Base-by-base conservation (phyloP, 2,329 filamentous ascomycete species). In the Balansia obtecta region DNA sequence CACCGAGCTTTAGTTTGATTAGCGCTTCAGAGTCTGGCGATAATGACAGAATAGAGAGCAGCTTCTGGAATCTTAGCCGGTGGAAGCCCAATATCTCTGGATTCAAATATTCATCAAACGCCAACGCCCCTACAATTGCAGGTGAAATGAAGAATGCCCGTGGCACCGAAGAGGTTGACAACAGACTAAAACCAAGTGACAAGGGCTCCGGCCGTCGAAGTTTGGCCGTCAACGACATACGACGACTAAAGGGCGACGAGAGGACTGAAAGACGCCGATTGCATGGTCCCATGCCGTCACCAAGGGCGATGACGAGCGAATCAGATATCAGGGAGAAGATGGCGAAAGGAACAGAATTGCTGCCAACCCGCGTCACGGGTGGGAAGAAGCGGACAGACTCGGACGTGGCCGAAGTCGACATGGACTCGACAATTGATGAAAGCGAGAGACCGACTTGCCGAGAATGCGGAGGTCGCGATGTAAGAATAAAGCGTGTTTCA, bases 11-110 rank as follows among this genome's bases (percentile, higher is more conserved):
- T 58, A 76, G 70, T 5, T 68, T 79, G 27, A 65, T 66, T 7
- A 65, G 61, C 37, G 59, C 60, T 5, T 58, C 60, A 7, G 64
- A 65, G 15, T 54, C 61, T 1, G 63, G 70, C 15, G 61, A 69
- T 10, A 64, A 69, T 27, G 69, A 72, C 4, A 71, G 70, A 3
- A 69, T 67, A 2, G 66, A 70, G 8, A 61, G 65, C 55, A 22
- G 72, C 10, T 82, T 82, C 59, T 82, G 78, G 79, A 80, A 77
- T 53, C 59, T 79, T 18, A 72, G 70, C 37, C 69, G 74, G 20
- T 81, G 77, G 78, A 71, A 69, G 47, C 67, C 68, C 5, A 56
- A 58, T 3, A 64, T 73, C 3, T 62, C 70, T 3, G 61, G 62
- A 0, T 57, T 69, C 13, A 64, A 62, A 49, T 58, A 64, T 48